Base-by-base conservation (phyloP, 768 basidiomycete species). In the Fomitopsis pulvina region DNA sequence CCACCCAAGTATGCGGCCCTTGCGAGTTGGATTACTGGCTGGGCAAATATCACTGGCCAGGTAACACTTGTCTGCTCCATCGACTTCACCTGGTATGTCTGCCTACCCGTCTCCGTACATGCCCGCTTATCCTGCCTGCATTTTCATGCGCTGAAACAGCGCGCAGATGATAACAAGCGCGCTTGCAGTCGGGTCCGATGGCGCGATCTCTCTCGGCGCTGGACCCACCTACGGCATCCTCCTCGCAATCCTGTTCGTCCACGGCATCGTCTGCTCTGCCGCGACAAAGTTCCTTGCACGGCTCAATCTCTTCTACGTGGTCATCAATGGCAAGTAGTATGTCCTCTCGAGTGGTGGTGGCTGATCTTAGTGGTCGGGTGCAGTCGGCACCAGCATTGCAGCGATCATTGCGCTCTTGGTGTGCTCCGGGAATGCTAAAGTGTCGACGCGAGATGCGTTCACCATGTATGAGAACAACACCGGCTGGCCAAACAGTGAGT, bases 131-230 rank as follows among this genome's bases (percentile, higher is more conserved):
- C 18, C 39, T 41, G 39, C 8, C 39, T 9, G 41, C 6, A 8
- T 3, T 14, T 26, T 18, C 20, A 16, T 27, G 21, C 11, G 5
- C 25, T 20, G 25, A 27, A 28, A 22, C 41, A 76, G 84, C 52
- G 85, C 85, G 6, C 83, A 87, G 63, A 87, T 87, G 85, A 85
- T 87, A 50, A 76, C 83, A 11, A 82, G 81, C 8, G 84, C 83
- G 1, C 76, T 87, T 34, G 72, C 78, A 9, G 83, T 87, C 1
- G 69, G 69, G 30, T 76, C 81, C 4, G 70, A 82, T 55, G 82
- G 80, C 12, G 63, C 68, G 11, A 67, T 71, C 20, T 67, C 74
- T 39, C 64, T 83, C n/a, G 73, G 77, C 41, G 52, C 73, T 18
- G 83, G 82, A 1, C 74, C 80, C 2, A 87, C 83, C 0, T 87